A percentile compares a stretch with the other conserved stretches of the same genome.
Conservation (phyloP, 495 filamentous ascomycete species). For the Trichoderma asperelloides region DNA sequence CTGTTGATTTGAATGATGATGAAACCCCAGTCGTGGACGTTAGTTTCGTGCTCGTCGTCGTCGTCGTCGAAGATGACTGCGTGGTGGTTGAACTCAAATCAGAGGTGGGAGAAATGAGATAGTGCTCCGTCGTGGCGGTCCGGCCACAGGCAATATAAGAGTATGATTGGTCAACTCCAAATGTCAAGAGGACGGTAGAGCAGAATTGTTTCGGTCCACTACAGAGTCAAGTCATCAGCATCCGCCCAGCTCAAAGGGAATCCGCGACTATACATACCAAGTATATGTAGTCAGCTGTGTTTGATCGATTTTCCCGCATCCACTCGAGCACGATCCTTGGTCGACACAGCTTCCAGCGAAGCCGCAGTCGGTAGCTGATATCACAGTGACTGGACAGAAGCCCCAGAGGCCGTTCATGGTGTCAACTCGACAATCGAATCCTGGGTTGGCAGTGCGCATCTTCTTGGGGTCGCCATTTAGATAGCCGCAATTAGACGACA, state of each 20-base stretch:
- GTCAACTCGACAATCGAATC: constrained; percentile 18
- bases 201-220: constrained; percentile 16
- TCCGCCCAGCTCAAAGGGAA: background rate
- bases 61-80: background rate
- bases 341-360: constrained; percentile 19
- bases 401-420: constrained; percentile 15
- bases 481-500: constrained; percentile 11
- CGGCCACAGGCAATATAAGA: constrained; percentile 17
- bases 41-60: background rate
- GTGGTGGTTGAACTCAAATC: background rate
- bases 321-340: constrained; percentile 11
- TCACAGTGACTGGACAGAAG: constrained; percentile 15
- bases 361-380: constrained; percentile 15
- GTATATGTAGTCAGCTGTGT: constrained; percentile 14
- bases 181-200: constrained; percentile 16
- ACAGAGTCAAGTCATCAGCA: background rate
- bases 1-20: background rate
- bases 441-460: constrained; percentile 13
- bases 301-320: constrained; percentile 1
- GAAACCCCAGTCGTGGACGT: background rate
- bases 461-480: constrained; percentile 9
- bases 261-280: constrained; percentile 15
- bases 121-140: constrained; percentile 10
- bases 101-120: constrained; percentile 12
- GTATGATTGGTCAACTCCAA: constrained; percentile 13